Base-by-base conservation (phyloP, 345 rosid genomes). In the Turnera subulata region DNA sequence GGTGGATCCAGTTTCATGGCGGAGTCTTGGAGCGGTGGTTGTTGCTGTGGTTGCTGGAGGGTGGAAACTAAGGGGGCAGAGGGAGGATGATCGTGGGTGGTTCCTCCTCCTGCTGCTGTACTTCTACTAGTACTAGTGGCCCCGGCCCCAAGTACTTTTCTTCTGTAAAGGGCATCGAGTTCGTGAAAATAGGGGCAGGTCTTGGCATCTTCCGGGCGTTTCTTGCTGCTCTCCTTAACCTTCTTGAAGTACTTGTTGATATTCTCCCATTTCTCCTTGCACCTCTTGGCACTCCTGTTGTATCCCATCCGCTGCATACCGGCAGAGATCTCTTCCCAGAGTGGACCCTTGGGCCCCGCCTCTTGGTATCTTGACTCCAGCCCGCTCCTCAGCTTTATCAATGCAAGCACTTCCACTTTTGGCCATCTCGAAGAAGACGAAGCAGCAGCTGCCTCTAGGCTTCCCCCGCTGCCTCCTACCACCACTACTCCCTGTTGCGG, bases 371-470 rank as follows among this genome's bases (percentile, higher is more conserved):
- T 65, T 8, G 56, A 12, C 9, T 65, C 69, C 6, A 65, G 62
- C 15, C 32, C 47, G 11, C 46, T 65, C 40, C 69, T 56, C 32
- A 65, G 29, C 18, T 50, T 57, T n/a, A 65, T 65, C 11, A 65
- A 62, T 10, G 69, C 62, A 19, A 44, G 53, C 8, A 63, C 59
- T 53, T 65, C 62, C 13, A 29, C 14, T 51, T 65, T 65, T 8
- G 69, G 69, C 69, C 69, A 65, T 43, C 69, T 56, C 18, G 69
- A 56, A 7, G 68, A 64, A 32, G n/a, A n/a, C n/a, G n/a, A n/a
- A n/a, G n/a, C n/a, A n/a, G n/a, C n/a, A n/a, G 38, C 23, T 50
- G 64, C 68, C 38, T 81, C 84, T 7, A 62, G 58, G 61, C 70
- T 64, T 62, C 72, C 69, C 26, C 66, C 56, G 49, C 65, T 24